Percentiles rank a stretch among this genome's conserved stretches.
phyloP scores from a whole-genome alignment of 305 asterid genomes.

The Solanum hybrid region DNA sequence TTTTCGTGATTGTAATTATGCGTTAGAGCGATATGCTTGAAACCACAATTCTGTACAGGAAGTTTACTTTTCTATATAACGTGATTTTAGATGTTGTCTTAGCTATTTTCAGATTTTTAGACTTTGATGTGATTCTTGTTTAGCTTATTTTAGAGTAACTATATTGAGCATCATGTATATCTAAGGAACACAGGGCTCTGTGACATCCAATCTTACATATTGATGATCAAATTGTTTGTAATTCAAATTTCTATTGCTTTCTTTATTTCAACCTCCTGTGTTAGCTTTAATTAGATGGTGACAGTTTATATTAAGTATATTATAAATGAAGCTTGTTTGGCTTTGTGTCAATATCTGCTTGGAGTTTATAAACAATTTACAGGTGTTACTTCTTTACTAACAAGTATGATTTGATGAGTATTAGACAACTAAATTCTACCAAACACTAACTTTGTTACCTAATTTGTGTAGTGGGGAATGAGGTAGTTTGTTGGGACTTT shows the following conservation, averaged over 20 bases:
- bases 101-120: not conserved
- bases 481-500: not conserved
- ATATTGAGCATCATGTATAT: not conserved
- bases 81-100: not conserved
- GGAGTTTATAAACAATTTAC: not conserved
- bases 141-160: not conserved
- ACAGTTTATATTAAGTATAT: not conserved
- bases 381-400: not conserved
- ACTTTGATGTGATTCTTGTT: not conserved
- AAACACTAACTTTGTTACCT: not conserved
- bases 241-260: not conserved
- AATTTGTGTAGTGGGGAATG: not conserved
- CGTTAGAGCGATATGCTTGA: not conserved
- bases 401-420: not conserved
- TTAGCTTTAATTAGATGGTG: not conserved
- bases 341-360: not conserved
- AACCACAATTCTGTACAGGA: not conserved
- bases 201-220: not conserved
- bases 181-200: not conserved
- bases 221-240: not conserved
- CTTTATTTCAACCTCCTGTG: constrained; percentile 3
- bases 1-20: not conserved
- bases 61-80: not conserved
- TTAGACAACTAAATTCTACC: not conserved
- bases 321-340: not conserved